A percentile compares a stretch with the other conserved stretches of the same genome.
Evolutionary conservation across 169 alveolate species (phyloP).

Genomic region (Neospora caninum): DNA sequence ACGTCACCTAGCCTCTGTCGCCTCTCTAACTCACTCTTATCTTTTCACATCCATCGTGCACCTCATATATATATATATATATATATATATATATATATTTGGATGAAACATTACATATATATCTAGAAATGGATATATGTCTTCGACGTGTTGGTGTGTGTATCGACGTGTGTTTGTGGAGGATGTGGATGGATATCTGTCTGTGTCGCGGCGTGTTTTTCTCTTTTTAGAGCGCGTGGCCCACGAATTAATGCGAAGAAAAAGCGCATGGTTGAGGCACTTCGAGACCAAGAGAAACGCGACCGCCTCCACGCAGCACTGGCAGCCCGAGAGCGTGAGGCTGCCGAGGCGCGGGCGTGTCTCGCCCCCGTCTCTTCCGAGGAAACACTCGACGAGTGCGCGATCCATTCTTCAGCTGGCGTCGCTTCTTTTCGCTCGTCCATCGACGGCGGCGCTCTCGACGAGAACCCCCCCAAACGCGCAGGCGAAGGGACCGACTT

Average conservation of each 20-base stretch:
- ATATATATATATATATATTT: slow-evolving; percentile 5
- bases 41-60: too few species aligned
- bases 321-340: background rate
- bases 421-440: background rate
- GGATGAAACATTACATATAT: background rate
- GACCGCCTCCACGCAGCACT: background rate
- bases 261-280: background rate
- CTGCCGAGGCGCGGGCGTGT: background rate
- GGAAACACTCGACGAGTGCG: background rate
- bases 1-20: too few species aligned
- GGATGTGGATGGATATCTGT: background rate
- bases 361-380: background rate
- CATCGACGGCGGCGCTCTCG: background rate
- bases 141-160: background rate
- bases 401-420: background rate
- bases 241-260: slow-evolving; percentile 17
- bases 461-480: background rate
- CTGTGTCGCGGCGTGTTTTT: background rate
- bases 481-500: background rate
- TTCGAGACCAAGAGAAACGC: background rate
- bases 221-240: background rate
- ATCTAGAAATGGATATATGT: background rate
- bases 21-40: too few species aligned
- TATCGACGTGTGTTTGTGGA: background rate
- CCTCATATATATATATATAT: background rate